Conservation (phyloP, 2,329 filamentous ascomycete species). For the Periconia sp. region DNA sequence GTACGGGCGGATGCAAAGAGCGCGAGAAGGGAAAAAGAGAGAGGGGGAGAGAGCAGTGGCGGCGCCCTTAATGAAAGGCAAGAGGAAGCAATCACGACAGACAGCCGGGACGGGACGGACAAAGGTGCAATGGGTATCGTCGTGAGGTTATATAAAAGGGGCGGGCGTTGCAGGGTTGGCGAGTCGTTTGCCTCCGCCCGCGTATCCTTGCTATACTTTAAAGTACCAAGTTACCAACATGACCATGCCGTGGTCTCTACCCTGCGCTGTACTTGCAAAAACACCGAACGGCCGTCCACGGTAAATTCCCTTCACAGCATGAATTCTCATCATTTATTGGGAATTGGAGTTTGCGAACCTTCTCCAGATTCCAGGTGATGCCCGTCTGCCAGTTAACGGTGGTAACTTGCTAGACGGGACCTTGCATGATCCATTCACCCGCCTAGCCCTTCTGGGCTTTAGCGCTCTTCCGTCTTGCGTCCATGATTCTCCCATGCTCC, state of each 20-base stretch:
- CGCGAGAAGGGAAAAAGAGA: conserved; percentile 8
- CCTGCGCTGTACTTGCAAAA: no score
- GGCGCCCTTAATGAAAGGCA: conserved; percentile 7
- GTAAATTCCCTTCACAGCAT: no score
- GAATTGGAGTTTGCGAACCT: neutral
- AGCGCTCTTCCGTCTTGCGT: no score
- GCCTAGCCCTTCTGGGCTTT: conserved; percentile 8
- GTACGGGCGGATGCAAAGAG: neutral
- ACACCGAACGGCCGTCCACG: conserved; percentile 4
- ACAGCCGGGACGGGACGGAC: conserved; percentile 6
- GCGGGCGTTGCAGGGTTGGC: conserved; percentile 5
- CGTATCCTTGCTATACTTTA: neutral
- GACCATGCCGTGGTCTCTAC: no score
- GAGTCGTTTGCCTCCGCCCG: conserved; percentile 2
- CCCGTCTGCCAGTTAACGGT: neutral
- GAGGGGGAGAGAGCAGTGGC: neutral
- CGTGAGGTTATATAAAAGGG: conserved; percentile 14
- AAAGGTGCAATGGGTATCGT: conserved; percentile 8
- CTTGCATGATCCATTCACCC: conserved; percentile 11
- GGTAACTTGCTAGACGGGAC: neutral
- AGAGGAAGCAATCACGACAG: neutral
- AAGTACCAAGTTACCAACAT: neutral
- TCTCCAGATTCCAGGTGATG: neutral
- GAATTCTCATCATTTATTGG: no score
- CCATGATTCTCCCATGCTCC: no score